phyloP scores from a whole-genome alignment of 495 filamentous ascomycete genomes.

The Lichenothelia convexa region DNA sequence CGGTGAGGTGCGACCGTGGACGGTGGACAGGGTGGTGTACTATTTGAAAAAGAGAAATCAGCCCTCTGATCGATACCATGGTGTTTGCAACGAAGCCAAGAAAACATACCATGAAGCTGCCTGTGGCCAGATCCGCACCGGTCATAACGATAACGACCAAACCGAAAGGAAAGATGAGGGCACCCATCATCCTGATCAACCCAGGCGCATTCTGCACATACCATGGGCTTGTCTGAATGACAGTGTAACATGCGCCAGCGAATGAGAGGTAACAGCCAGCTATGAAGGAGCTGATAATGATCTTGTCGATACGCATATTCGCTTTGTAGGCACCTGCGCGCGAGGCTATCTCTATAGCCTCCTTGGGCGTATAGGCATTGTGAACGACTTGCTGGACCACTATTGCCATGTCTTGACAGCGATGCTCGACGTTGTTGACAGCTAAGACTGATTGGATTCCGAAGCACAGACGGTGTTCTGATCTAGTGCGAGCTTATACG shows the following conservation, averaged over 20 bases:
- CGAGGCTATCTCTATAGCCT: conserved; percentile 12
- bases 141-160: conserved; percentile 41
- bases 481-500: too few species aligned
- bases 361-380: conserved; percentile 8
- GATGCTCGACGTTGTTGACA: too few species aligned
- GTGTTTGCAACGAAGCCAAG: background rate
- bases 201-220: conserved; percentile 41
- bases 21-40: too few species aligned
- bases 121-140: conserved; percentile 40
- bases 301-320: conserved; percentile 12
- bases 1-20: too few species aligned
- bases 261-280: conserved; percentile 4
- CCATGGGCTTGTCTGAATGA: conserved; percentile 36
- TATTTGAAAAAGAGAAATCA: too few species aligned
- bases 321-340: conserved; percentile 9
- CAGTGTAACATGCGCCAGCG: background rate
- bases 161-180: conserved; percentile 39
- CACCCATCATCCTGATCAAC: conserved; percentile 35
- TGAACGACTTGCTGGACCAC: too few species aligned
- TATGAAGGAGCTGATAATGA: conserved; percentile 10
- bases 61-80: background rate
- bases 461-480: too few species aligned
- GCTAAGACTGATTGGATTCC: too few species aligned
- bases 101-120: conserved; percentile 38
- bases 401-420: too few species aligned